phyloP scores from a whole-genome alignment of 164 flowering plant genomes.

The Buxus sempervirens region DNA sequence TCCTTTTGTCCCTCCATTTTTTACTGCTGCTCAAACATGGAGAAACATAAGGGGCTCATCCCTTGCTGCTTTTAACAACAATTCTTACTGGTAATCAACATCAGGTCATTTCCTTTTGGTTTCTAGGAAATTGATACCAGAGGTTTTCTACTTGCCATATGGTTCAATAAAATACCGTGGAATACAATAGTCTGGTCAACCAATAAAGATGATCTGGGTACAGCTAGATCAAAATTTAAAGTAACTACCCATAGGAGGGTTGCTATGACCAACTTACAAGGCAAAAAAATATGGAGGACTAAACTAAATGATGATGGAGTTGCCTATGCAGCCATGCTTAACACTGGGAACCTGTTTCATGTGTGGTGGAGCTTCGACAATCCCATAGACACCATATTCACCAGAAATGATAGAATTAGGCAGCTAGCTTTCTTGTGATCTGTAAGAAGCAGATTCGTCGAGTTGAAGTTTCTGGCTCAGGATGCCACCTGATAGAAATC shows the following conservation, averaged over 20 bases:
- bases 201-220: slow-evolving; percentile 13
- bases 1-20: slow-evolving; percentile 2
- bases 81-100: slow-evolving; percentile 29
- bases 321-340: slow-evolving; percentile 36
- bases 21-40: slow-evolving; percentile 15
- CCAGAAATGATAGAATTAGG: slow-evolving; percentile 23
- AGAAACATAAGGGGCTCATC: slow-evolving; percentile 24
- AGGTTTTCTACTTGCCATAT: slow-evolving; percentile 27
- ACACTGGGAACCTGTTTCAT: slow-evolving; percentile 44
- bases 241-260: slow-evolving; percentile 24
- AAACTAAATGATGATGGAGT: not conserved
- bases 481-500: slow-evolving; percentile 31
- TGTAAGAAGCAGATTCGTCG: slow-evolving; percentile 24
- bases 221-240: slow-evolving; percentile 28
- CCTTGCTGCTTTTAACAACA: slow-evolving; percentile 13
- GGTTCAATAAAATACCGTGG: slow-evolving; percentile 35
- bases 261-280: slow-evolving; percentile 19
- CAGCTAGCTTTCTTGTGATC: slow-evolving; percentile 17
- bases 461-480: slow-evolving; percentile 32
- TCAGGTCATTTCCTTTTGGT: slow-evolving; percentile 40
- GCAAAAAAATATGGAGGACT: slow-evolving; percentile 17
- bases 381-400: slow-evolving; percentile 45
- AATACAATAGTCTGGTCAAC: slow-evolving; percentile 41
- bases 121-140: slow-evolving; percentile 12
- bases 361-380: slow-evolving; percentile 30